Conservation (phyloP, 202 grass and related monocot species). For the Digitaria exilis region DNA sequence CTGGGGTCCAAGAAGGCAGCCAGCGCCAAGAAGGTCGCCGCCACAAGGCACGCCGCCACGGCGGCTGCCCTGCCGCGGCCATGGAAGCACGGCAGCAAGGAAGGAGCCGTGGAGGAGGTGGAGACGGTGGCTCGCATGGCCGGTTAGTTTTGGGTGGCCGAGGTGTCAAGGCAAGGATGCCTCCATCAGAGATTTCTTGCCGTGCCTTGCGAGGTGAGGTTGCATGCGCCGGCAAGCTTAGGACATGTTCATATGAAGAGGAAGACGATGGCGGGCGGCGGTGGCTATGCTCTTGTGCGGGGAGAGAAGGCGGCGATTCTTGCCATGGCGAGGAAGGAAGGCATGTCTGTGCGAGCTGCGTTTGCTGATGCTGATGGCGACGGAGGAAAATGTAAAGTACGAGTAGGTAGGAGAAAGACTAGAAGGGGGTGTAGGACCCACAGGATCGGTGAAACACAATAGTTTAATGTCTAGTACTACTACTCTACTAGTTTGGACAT, state of each 20-base stretch:
- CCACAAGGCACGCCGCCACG: constrained; percentile 33
- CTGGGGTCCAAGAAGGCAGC: constrained; percentile 31
- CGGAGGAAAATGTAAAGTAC: neutral
- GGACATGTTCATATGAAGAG: constrained; percentile 8
- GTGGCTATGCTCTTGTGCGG: neutral
- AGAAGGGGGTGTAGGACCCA: constrained; percentile 3
- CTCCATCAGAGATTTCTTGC: neutral
- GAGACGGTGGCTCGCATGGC: constrained; percentile 43
- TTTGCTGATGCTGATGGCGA: constrained; percentile 13
- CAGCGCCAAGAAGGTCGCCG: constrained; percentile 27
- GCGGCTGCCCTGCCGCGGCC: neutral
- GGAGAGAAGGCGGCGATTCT: neutral
- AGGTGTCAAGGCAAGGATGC: constrained; percentile 28
- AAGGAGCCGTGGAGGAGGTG: constrained; percentile 3
- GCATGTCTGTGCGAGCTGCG: constrained; percentile 34
- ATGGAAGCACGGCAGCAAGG: constrained; percentile 37
- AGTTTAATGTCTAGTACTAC: too few species aligned
- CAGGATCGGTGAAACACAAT: neutral
- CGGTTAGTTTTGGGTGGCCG: neutral
- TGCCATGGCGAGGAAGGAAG: constrained; percentile 47
- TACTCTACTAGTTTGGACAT: too few species aligned
- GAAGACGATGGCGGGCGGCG: neutral
- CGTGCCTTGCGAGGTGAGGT: neutral
- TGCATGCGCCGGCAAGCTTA: constrained; percentile 6
- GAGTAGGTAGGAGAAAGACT: neutral